Conservation (phyloP, 441 rosid genomes). For the Adansonia grandidieri region DNA sequence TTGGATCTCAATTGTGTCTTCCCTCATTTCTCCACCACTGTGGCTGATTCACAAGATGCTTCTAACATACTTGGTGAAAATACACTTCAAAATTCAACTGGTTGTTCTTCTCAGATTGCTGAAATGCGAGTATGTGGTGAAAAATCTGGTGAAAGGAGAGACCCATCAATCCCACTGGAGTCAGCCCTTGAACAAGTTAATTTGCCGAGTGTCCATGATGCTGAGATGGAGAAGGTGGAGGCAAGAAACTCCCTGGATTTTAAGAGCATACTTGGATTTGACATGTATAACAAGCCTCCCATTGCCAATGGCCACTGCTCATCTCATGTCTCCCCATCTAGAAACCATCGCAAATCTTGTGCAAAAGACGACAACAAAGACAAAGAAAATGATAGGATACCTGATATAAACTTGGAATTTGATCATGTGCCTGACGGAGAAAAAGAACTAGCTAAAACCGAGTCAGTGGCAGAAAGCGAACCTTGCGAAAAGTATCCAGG, state of each 20-base stretch:
- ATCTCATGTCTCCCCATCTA: slow-evolving; percentile 4
- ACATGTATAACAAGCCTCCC: neutral
- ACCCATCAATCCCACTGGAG: slow-evolving; percentile 3
- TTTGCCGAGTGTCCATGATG: neutral
- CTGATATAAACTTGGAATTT: slow-evolving; percentile 40
- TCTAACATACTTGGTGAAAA: slow-evolving; percentile 22
- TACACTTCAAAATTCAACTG: slow-evolving; percentile 19
- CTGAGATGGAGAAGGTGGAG: slow-evolving; percentile 6
- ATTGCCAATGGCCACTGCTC: slow-evolving; percentile 16
- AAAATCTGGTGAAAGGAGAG: slow-evolving; percentile 3
- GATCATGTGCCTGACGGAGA: slow-evolving; percentile 28
- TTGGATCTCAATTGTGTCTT: slow-evolving; percentile 28
- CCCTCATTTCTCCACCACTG: slow-evolving; percentile 29
- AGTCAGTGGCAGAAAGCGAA: slow-evolving; percentile 27
- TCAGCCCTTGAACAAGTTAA: slow-evolving; percentile 1
- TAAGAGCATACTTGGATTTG: slow-evolving; percentile 9
- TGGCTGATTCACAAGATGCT: slow-evolving; percentile 15
- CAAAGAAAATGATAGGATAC: slow-evolving; percentile 23
- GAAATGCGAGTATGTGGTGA: neutral
- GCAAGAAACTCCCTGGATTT: neutral
- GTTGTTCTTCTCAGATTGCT: neutral
- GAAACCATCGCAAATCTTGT: slow-evolving; percentile 11
- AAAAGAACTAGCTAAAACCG: slow-evolving; percentile 23
- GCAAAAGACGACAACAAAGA: slow-evolving; percentile 15
- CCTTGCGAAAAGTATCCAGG: slow-evolving; percentile 22